Evolutionary conservation across 2,329 filamentous ascomycete genomes (phyloP).

Genomic region (Calonectria naviculata): DNA sequence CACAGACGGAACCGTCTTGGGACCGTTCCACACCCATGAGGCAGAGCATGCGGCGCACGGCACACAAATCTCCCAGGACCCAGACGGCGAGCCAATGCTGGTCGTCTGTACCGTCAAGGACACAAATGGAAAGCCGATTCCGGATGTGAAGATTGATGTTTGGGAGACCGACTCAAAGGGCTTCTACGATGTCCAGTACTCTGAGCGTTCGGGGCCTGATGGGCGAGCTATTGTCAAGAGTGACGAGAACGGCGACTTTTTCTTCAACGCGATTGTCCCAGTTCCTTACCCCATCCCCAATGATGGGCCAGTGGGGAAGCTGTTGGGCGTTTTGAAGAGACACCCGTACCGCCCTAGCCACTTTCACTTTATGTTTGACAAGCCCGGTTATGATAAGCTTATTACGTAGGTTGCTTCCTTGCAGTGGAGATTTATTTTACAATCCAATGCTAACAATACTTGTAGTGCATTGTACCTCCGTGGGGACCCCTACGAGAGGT

Average conservation of each 20-base stretch:
- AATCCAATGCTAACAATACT: neutral
- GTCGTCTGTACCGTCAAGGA: slow-evolving; percentile 76
- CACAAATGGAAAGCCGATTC: slow-evolving; percentile 67
- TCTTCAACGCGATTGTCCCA: slow-evolving; percentile 86
- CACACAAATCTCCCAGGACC: slow-evolving; percentile 69
- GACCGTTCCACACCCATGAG: slow-evolving; percentile 82
- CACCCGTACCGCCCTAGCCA: slow-evolving; percentile 83
- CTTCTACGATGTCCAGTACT: slow-evolving; percentile 81
- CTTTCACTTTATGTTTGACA: slow-evolving; percentile 91
- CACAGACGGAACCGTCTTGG: slow-evolving; percentile 81
- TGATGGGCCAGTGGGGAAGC: slow-evolving; percentile 83
- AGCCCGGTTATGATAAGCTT: slow-evolving; percentile 23
- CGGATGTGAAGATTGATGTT: slow-evolving; percentile 76
- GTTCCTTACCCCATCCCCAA: slow-evolving; percentile 88
- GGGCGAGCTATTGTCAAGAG: slow-evolving; percentile 44
- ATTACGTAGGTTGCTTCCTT: slow-evolving; percentile 17
- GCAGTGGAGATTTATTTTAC: neutral
- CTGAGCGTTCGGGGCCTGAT: slow-evolving; percentile 58
- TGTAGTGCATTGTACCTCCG: slow-evolving; percentile 80
- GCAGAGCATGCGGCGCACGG: slow-evolving; percentile 67
- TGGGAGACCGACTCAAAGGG: slow-evolving; percentile 84
- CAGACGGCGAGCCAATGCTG: slow-evolving; percentile 72
- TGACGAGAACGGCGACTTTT: slow-evolving; percentile 58
- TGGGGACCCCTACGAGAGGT: slow-evolving; percentile 83
- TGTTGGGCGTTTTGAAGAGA: slow-evolving; percentile 72